Percentiles rank a stretch among this genome's conserved stretches.
These are phyloP conservation scores for Brassica napus DNA, from an alignment of 345 rosid species.

Conservation along the genomic window DNA sequence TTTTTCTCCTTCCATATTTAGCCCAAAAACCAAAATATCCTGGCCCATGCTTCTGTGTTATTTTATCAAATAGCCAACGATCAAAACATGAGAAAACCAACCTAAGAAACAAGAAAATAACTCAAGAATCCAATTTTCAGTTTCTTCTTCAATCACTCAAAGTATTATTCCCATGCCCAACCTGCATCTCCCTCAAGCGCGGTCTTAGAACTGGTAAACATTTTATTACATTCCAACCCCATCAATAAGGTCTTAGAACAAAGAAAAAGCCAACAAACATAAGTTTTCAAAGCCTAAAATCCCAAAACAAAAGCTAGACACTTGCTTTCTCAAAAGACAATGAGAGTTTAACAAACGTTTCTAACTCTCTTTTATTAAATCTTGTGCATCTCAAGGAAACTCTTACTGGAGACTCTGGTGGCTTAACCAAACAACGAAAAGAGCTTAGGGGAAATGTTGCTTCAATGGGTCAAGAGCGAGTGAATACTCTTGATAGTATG, in stretches of 20 bases:
- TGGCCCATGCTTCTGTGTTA: not conserved
- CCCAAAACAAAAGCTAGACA: slow-evolving; percentile 17
- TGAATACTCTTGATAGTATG: slow-evolving; percentile 40
- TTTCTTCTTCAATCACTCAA: not conserved
- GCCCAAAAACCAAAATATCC: not conserved
- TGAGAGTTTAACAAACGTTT: slow-evolving; percentile 27
- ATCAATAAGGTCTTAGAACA: slow-evolving; percentile 8
- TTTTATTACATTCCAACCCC: slow-evolving; percentile 16
- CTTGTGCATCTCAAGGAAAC: slow-evolving; percentile 25
- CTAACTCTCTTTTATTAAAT: slow-evolving; percentile 23
- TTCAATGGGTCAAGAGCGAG: slow-evolving; percentile 37
- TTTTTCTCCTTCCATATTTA: not conserved
- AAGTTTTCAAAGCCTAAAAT: slow-evolving; percentile 1
- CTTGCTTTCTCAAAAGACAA: slow-evolving; percentile 13
- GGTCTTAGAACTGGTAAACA: slow-evolving; percentile 8
- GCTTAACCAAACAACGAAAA: slow-evolving; percentile 2
- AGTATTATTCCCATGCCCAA: slow-evolving; percentile 5
- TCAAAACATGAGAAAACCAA: not conserved
- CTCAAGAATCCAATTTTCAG: not conserved
- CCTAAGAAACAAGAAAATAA: not conserved
- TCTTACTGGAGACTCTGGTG: slow-evolving; percentile 13
- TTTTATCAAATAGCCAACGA: not conserved
- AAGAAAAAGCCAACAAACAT: slow-evolving; percentile 17
- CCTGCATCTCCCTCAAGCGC: slow-evolving; percentile 4
- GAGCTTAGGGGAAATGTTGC: slow-evolving; percentile 4